Evolutionary conservation across 2,329 filamentous ascomycete genomes (phyloP), one percentile per base, ranked within the genome.

Genomic region (Stagonosporopsis vannaccii): DNA sequence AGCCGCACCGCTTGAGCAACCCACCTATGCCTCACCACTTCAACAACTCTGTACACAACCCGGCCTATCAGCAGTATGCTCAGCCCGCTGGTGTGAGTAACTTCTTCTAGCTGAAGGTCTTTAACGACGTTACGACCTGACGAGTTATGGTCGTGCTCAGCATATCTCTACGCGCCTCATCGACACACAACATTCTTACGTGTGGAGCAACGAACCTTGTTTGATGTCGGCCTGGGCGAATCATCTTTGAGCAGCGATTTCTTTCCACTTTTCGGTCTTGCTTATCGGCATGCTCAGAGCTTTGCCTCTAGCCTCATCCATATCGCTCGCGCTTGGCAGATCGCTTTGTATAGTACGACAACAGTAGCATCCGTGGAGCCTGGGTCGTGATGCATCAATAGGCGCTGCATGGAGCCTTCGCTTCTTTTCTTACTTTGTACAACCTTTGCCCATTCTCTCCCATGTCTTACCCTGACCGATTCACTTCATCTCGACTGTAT

Each of bases 101-200:
- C 8, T 80, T 82, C 58, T 67, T 83, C 56, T 84, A 64, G 44
- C 47, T 61, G 53, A 57, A 54, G 54, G 59, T 50, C 47, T 46
- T 51, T 65, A 61, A 84, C 67, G 82, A 84, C 65, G 75, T 79
- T 58, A 78, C 77, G 61, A 82, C 79, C 60, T 84, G 13, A 79
- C 82, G 52, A 84, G 81, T 68, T 80, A 84, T 69, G 70, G 69
- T 68, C 58, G 52, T 61, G 40, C 60, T 68, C 58, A 59, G 58
- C 43, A 58, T 45, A 45, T 60, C 63, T n/a, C 42, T 41, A 57
- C 47, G 51, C 44, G 58, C 60, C 56, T 56, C 52, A 66, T 67
- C 56, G 54, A 46, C 61, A 67, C 51, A 48, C 65, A 59, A 52
- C 58, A 67, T 65, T 51, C 30, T 46, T 65, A 59, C 20, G n/a